phyloP scores from a whole-genome alignment of 345 rosid genomes.

The Hypericum perforatum region DNA sequence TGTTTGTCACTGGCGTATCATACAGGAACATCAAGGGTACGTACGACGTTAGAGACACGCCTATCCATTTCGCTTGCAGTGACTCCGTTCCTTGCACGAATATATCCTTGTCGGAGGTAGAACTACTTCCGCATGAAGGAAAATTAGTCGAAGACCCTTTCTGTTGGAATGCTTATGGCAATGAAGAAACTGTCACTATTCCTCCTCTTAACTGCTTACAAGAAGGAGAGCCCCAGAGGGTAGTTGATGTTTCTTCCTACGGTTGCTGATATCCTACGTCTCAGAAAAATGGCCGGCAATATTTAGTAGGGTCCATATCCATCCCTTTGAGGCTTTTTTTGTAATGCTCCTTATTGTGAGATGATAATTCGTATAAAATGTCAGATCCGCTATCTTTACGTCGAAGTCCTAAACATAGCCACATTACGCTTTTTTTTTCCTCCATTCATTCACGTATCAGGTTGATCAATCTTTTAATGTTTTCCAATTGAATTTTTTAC shows the following conservation, averaged over 20 bases:
- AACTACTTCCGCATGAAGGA: slow-evolving; percentile 83
- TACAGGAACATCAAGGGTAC: slow-evolving; percentile 82
- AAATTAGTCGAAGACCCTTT: slow-evolving; percentile 79
- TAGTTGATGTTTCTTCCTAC: slow-evolving; percentile 23
- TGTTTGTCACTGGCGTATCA: slow-evolving; percentile 46
- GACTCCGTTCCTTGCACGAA: slow-evolving; percentile 88
- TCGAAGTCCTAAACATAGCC: too few species aligned
- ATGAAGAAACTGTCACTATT: slow-evolving; percentile 62
- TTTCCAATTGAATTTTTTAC: too few species aligned
- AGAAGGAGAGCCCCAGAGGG: slow-evolving; percentile 54
- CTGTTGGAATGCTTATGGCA: slow-evolving; percentile 96
- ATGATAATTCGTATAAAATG: slow-evolving; percentile 28
- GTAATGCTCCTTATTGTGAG: slow-evolving; percentile 48
- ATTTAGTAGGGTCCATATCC: slow-evolving; percentile 43
- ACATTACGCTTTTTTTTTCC: too few species aligned
- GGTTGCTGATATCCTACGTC: slow-evolving; percentile 23
- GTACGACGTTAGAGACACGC: slow-evolving; percentile 67
- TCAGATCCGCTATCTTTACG: too few species aligned
- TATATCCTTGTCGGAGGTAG: slow-evolving; percentile 77
- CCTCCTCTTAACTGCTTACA: slow-evolving; percentile 74
- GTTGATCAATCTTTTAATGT: too few species aligned
- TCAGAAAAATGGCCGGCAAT: background rate
- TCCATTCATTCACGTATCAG: too few species aligned
- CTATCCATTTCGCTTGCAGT: slow-evolving; percentile 92
- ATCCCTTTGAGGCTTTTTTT: slow-evolving; percentile 54